These are phyloP conservation scores for Epichloe sp. DNA, from an alignment of 2,329 filamentous ascomycete species.

Conservation along the genomic window DNA sequence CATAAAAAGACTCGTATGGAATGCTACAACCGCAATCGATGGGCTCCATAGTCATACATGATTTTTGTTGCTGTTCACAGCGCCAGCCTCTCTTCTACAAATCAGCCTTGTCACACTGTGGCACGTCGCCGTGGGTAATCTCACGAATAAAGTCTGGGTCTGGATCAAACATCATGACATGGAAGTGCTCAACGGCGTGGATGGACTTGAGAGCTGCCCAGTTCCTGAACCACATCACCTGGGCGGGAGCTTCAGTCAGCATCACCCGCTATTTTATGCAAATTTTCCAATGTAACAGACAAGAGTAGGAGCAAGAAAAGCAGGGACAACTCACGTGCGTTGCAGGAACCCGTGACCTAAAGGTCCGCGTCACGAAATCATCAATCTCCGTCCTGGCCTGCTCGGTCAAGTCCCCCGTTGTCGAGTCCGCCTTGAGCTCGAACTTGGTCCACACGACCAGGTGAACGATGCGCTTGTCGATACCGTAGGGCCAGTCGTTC, in stretches of 20 bases:
- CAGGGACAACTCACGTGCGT: slow-evolving; percentile 34
- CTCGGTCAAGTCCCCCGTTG: slow-evolving; percentile 53
- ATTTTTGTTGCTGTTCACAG: no score
- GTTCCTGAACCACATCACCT: slow-evolving; percentile 50
- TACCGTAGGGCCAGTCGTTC: slow-evolving; percentile 92
- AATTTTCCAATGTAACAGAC: neutral
- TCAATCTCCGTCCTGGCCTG: slow-evolving; percentile 53
- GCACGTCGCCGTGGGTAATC: slow-evolving; percentile 63
- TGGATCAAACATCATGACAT: slow-evolving; percentile 78
- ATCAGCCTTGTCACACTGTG: slow-evolving; percentile 37
- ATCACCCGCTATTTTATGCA: neutral
- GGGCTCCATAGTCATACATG: no score
- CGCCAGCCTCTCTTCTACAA: slow-evolving; percentile 2
- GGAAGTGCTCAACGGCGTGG: slow-evolving; percentile 81
- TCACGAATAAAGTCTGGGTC: slow-evolving; percentile 54
- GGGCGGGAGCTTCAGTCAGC: neutral
- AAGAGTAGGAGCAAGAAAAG: neutral
- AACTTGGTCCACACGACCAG: slow-evolving; percentile 93
- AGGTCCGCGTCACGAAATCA: slow-evolving; percentile 53
- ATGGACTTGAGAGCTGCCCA: slow-evolving; percentile 78
- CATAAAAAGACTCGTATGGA: no score
- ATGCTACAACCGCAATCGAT: no score
- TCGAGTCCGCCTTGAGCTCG: slow-evolving; percentile 52
- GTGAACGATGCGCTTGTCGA: slow-evolving; percentile 67
- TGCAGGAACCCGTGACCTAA: slow-evolving; percentile 38